phyloP scores from a whole-genome alignment of 345 rosid genomes.

The Citrus australasica region DNA sequence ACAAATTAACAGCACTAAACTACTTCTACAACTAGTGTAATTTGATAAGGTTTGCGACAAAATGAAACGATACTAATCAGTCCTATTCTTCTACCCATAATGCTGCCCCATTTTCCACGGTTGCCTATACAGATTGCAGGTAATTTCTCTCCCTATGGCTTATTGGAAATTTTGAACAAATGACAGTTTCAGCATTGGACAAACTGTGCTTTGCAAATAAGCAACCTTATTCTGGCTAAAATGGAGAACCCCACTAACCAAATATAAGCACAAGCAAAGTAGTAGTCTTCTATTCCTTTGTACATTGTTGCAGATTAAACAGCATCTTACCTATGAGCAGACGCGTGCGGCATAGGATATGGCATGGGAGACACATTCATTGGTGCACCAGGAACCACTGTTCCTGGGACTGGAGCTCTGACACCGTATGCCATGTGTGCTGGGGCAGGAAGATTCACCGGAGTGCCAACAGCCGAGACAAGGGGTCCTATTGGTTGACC shows the following conservation, averaged over 20 bases:
- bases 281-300: constrained; percentile 39
- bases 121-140: constrained; percentile 37
- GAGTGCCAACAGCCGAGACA: constrained; percentile 91
- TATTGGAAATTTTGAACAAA: constrained; percentile 34
- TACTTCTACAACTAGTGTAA: constrained; percentile 21
- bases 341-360: constrained; percentile 68
- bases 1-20: constrained; percentile 5
- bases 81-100: constrained; percentile 26
- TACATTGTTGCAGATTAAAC: constrained; percentile 34
- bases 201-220: constrained; percentile 29
- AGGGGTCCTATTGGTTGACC: constrained; percentile 85
- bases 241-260: constrained; percentile 18
- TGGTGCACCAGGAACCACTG: constrained; percentile 75
- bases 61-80: constrained; percentile 6
- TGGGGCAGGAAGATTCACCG: constrained; percentile 72
- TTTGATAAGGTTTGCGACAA: not conserved
- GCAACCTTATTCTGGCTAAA: constrained; percentile 40
- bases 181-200: constrained; percentile 16
- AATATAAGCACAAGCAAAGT: constrained; percentile 17
- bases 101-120: constrained; percentile 23
- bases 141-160: constrained; percentile 29
- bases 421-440: constrained; percentile 77
- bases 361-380: constrained; percentile 68
- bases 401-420: constrained; percentile 60
- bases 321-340: constrained; percentile 64